A percentile compares a stretch with the other conserved stretches of the same genome.
Evolutionary conservation across 2,329 filamentous ascomycete genomes (phyloP).

Genomic region (Thielaviopsis euricoi): DNA sequence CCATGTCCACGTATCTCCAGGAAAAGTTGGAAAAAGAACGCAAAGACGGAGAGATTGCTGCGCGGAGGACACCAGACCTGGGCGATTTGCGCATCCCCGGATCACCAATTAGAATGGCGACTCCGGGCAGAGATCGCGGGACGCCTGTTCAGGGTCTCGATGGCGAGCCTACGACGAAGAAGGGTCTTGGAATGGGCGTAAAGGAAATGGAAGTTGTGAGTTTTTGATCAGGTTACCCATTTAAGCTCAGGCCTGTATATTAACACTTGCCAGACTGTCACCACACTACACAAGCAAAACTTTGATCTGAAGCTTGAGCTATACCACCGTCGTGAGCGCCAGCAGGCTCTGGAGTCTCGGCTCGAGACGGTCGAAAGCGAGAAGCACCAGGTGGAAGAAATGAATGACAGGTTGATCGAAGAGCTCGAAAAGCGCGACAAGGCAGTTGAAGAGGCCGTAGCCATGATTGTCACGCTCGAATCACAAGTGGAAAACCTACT

Average conservation of each 20-base stretch:
- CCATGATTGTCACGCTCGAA: conserved; percentile 51
- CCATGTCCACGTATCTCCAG: conserved; percentile 35
- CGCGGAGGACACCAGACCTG: conserved; percentile 9
- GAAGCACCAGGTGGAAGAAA: conserved; percentile 35
- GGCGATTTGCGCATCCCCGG: conserved; percentile 5
- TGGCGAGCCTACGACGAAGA: conserved; percentile 23
- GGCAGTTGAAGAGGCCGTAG: conserved; percentile 53
- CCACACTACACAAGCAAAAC: conserved; percentile 56
- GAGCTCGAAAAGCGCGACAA: conserved; percentile 54
- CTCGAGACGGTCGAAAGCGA: conserved; percentile 38
- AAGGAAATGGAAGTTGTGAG: conserved; percentile 53
- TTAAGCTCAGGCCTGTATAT: not conserved
- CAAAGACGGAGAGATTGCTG: conserved; percentile 14
- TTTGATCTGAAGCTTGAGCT: conserved; percentile 62
- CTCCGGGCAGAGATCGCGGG: conserved; percentile 6
- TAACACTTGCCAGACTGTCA: conserved; percentile 34
- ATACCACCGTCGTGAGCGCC: conserved; percentile 50
- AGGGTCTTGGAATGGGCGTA: conserved; percentile 34
- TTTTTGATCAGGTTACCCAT: conserved; percentile 12
- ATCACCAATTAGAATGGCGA: conserved; percentile 8
- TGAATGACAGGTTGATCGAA: conserved; percentile 39
- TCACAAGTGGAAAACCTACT: conserved; percentile 37
- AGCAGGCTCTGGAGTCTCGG: conserved; percentile 40
- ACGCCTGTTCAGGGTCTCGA: conserved; percentile 17
- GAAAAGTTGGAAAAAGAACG: conserved; percentile 35